Percentiles rank a stretch among this genome's conserved stretches.
Conservation (phyloP, 1,139 yeast species). For the Geotrichum reessii region DNA sequence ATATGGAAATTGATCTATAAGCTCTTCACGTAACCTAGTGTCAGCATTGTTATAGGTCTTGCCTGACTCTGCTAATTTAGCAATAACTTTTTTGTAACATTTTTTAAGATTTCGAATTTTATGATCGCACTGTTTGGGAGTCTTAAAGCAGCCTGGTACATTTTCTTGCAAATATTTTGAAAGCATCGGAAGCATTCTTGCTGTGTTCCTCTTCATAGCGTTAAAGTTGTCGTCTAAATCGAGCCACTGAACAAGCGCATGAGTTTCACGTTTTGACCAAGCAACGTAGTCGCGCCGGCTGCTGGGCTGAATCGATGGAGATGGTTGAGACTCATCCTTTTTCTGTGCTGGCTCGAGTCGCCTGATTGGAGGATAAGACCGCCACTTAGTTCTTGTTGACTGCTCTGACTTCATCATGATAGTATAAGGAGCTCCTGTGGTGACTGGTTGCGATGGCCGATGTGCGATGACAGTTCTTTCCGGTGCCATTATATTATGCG, state of each 20-base stretch:
- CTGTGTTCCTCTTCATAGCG: conserved; percentile 16
- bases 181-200: conserved; percentile 18
- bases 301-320: not conserved
- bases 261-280: conserved; percentile 19
- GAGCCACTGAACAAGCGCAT: conserved; percentile 19
- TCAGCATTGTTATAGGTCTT: conserved; percentile 6
- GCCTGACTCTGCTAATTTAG: conserved; percentile 9
- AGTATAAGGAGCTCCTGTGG: conserved; percentile 3
- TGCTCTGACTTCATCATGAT: conserved; percentile 6
- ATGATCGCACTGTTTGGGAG: conserved; percentile 20
- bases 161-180: conserved; percentile 12
- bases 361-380: conserved; percentile 8
- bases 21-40: conserved; percentile 9
- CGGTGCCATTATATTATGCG: not conserved
- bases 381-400: not conserved
- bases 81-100: conserved; percentile 15
- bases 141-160: conserved; percentile 18
- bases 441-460: conserved; percentile 1
- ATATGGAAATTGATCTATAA: conserved; percentile 18
- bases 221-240: conserved; percentile 16
- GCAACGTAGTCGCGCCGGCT: conserved; percentile 19
- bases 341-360: conserved; percentile 12
- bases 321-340: not conserved
- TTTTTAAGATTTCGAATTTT: conserved; percentile 19
- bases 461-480: conserved; percentile 1